Base-by-base conservation (phyloP, 345 rosid genomes). In the Arabis alpina region DNA sequence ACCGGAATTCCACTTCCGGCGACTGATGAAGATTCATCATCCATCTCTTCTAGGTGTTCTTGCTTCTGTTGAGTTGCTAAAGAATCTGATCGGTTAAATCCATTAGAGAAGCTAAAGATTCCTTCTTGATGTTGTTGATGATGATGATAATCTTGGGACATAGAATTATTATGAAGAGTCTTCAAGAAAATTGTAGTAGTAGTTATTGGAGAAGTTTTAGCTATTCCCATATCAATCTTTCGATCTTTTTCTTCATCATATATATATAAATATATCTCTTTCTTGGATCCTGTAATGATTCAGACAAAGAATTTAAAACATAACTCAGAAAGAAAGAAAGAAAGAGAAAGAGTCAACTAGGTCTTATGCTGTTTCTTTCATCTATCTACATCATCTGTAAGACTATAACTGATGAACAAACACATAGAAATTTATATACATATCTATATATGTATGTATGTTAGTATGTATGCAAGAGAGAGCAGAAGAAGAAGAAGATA, bases 81-180 rank as follows among this genome's bases (percentile, higher is more conserved):
- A 53, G 77, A 78, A 66, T 58, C 61, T 41, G 85, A 68, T 78
- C 87, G 80, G 74, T 86, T 82, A 79, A 88, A 83, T 52, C 82
- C 97, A 85, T 88, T 83, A 59, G 98, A 77, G 89, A 86, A 87
- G 76, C 78, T 70, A 70, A 87, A 87, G 77, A 88, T 79, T 49
- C 61, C 59, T 73, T 81, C 86, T 73, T 81, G 73, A 10, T 23
- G 74, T 30, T 83, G 88, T 73, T 81, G 73, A 10, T 23, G 74
- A 41, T 83, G 88, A 68, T 86, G 87, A 59, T 82, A 92, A 58
- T 85, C 87, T 72, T 87, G 92, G 78, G 98, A 92, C 98, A 92
- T 92, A 80, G 98, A 87, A 81, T 45, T 54, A 48, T 47, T 84
- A 43, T 61, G 58, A 56, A 73, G 60, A 64, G 66, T 79, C 34